A percentile compares a stretch with the other conserved stretches of the same genome.
Conservation (phyloP, 106 monocot genomes). For the Hemerocallis citrina region DNA sequence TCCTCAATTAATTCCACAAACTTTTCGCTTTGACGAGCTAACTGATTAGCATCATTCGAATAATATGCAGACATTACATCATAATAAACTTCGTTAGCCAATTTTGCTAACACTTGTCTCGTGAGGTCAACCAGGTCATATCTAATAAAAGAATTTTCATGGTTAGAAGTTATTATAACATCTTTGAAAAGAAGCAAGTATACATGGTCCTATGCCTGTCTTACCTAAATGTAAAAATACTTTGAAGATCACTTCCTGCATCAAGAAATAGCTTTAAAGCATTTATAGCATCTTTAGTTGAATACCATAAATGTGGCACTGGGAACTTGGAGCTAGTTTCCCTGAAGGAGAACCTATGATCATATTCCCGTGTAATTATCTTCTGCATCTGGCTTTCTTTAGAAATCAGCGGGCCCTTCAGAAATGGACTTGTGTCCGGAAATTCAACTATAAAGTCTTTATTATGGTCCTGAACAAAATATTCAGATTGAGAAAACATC, state of each 20-base stretch:
- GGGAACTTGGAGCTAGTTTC: conserved; percentile 37
- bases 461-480: conserved; percentile 72
- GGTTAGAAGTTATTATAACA: background rate
- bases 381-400: conserved; percentile 8
- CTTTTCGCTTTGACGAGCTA: conserved; percentile 43
- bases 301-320: conserved; percentile 92
- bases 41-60: conserved; percentile 28
- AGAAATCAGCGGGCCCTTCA: conserved; percentile 16
- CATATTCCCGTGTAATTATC: conserved; percentile 3
- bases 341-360: conserved; percentile 49
- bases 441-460: conserved; percentile 83
- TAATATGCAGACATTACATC: conserved; percentile 58
- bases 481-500: background rate
- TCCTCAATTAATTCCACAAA: conserved; percentile 66
- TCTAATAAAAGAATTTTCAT: conserved; percentile 17
- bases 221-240: conserved; percentile 82
- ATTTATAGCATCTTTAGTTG: conserved; percentile 59
- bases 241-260: conserved; percentile 47
- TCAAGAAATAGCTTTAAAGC: conserved; percentile 73
- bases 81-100: conserved; percentile 69
- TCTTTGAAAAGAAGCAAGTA: no score
- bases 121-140: conserved; percentile 94
- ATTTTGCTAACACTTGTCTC: conserved; percentile 79
- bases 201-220: no score
- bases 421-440: conserved; percentile 51